phyloP scores from a whole-genome alignment of 73 alveolate species.

The Uronychia binucleata region DNA sequence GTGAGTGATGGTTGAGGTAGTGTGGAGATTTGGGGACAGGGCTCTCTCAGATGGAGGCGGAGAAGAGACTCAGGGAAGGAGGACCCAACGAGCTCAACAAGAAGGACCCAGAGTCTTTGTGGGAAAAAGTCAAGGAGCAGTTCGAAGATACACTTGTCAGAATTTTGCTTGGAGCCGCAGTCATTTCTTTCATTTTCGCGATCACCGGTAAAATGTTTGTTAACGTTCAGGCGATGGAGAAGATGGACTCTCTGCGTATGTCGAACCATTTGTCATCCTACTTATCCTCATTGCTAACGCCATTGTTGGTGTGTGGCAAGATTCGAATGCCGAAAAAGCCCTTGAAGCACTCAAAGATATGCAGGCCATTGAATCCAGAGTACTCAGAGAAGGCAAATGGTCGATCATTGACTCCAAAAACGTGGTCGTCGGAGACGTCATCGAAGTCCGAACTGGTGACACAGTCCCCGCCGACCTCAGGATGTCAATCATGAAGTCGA shows the following conservation, averaged over 20 bases:
- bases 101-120: slow-evolving; percentile 88
- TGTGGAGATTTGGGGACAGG: slow-evolving; percentile 73
- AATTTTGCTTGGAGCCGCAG: slow-evolving; percentile 91
- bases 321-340: slow-evolving; percentile 96
- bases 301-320: slow-evolving; percentile 93
- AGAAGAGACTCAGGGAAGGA: slow-evolving; percentile 59
- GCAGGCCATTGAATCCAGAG: slow-evolving; percentile 80
- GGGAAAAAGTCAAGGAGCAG: slow-evolving; percentile 90
- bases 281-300: slow-evolving; percentile 91
- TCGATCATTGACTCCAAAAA: slow-evolving; percentile 74
- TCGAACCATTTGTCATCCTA: slow-evolving; percentile 96
- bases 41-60: slow-evolving; percentile 68
- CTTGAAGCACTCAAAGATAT: slow-evolving; percentile 92
- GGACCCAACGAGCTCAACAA: slow-evolving; percentile 89
- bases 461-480: slow-evolving; percentile 96
- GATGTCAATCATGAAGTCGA: slow-evolving; percentile 76
- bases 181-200: slow-evolving; percentile 90
- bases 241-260: slow-evolving; percentile 88
- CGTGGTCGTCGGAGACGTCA: slow-evolving; percentile 96
- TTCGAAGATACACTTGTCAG: slow-evolving; percentile 93
- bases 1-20: too few relatives aligned
- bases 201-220: slow-evolving; percentile 37
- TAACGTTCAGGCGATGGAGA: slow-evolving; percentile 57
- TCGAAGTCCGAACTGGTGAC: slow-evolving; percentile 90
- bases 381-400: slow-evolving; percentile 83